Conservation (phyloP, 768 basidiomycete genomes). For the Trametes maxima region DNA sequence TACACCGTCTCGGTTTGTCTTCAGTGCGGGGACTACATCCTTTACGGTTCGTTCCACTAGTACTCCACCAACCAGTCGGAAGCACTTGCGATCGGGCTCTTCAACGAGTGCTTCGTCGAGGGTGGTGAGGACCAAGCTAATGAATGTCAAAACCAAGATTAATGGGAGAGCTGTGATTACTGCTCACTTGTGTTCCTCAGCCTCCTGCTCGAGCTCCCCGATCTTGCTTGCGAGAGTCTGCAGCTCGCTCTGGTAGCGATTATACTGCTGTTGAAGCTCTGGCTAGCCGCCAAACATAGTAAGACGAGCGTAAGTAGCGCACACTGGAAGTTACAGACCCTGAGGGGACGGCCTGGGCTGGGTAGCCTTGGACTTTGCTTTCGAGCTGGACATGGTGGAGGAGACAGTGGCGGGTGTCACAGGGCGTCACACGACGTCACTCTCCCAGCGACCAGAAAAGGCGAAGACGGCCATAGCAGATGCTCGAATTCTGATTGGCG, state of each 20-base stretch:
- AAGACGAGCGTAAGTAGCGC: not conserved
- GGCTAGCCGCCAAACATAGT: constrained; percentile 38
- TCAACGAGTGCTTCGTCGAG: constrained; percentile 79
- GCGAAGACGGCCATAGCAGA: constrained; percentile 23
- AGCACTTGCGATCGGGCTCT: constrained; percentile 93
- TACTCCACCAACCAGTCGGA: constrained; percentile 93
- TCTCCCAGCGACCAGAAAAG: not conserved
- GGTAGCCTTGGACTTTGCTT: constrained; percentile 60
- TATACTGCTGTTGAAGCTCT: constrained; percentile 86
- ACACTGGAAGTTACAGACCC: constrained; percentile 51
- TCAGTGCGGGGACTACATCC: constrained; percentile 88
- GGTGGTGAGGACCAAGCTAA: constrained; percentile 85
- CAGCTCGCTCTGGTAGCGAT: constrained; percentile 83
- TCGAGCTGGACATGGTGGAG: constrained; percentile 55
- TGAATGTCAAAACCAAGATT: no score
- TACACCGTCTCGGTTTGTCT: constrained; percentile 89
- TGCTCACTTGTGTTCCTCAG: constrained; percentile 90
- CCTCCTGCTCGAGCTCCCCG: constrained; percentile 92
- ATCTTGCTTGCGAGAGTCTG: constrained; percentile 94
- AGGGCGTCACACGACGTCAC: constrained; percentile 4
- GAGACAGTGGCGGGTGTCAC: constrained; percentile 21
- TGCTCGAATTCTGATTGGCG: constrained; percentile 49
- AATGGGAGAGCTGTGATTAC: no score
- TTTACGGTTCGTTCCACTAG: constrained; percentile 95
- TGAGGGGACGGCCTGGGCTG: constrained; percentile 64